phyloP scores from a whole-genome alignment of 306 rosid genomes.

The Medicago arabica region DNA sequence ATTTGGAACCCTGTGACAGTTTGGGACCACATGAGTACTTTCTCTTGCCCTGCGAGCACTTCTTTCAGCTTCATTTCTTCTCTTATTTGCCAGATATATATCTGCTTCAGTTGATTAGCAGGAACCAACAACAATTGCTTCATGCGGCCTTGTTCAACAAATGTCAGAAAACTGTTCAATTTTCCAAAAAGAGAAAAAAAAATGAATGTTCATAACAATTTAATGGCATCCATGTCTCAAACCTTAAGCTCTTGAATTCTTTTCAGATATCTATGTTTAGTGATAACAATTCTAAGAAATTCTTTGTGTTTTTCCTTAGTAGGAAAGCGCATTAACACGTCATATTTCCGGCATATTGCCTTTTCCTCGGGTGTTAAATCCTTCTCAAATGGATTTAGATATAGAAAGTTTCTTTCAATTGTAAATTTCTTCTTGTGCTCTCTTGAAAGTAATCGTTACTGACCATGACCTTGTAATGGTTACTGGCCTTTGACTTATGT shows the following conservation, averaged over 20 bases:
- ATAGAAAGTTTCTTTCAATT: too few species aligned
- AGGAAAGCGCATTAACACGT: conserved; percentile 88
- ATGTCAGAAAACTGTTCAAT: not conserved
- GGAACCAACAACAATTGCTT: conserved; percentile 83
- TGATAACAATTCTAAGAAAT: conserved; percentile 61
- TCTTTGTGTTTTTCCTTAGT: conserved; percentile 88
- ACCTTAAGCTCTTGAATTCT: conserved; percentile 94
- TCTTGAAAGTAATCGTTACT: too few species aligned
- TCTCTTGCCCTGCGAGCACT: conserved; percentile 64
- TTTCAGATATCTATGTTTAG: conserved; percentile 70
- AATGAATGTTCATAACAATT: not conserved
- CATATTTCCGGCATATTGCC: conserved; percentile 70
- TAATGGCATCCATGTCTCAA: conserved; percentile 37
- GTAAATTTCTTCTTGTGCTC: too few species aligned
- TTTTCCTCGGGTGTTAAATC: too few species aligned
- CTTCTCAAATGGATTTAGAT: too few species aligned
- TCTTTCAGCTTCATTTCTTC: conserved; percentile 76
- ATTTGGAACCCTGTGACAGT: conserved; percentile 59
- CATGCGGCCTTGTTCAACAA: conserved; percentile 51
- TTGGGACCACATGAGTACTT: conserved; percentile 61
- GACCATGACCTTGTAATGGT: too few species aligned
- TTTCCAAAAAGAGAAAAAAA: not conserved
- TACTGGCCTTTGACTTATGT: too few species aligned
- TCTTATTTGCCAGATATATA: conserved; percentile 65
- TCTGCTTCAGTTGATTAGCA: conserved; percentile 74